phyloP scores from a whole-genome alignment of 352 stramenopile genomes.

The Pythium biforme region DNA sequence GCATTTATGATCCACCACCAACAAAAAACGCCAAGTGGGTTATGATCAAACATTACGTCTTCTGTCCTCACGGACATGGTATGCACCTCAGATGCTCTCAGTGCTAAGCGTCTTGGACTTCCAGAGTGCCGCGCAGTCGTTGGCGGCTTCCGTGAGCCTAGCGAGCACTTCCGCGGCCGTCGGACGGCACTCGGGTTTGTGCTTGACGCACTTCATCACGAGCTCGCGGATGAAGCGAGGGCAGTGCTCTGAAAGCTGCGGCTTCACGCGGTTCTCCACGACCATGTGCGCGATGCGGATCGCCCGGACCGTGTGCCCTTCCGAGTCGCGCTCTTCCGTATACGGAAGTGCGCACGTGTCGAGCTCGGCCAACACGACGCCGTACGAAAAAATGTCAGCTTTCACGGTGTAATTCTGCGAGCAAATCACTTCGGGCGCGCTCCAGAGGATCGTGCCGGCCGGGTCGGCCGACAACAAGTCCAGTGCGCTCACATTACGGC shows the following conservation, averaged over 20 bases:
- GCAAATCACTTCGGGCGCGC: slow-evolving; percentile 47
- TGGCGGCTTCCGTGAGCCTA: slow-evolving; percentile 21
- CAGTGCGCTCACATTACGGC: slow-evolving; percentile 25
- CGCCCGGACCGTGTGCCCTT: slow-evolving; percentile 18
- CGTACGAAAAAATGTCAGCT: slow-evolving; percentile 58
- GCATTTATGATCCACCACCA: background rate
- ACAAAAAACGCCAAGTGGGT: background rate
- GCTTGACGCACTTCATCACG: slow-evolving; percentile 35
- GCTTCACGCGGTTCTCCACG: slow-evolving; percentile 31
- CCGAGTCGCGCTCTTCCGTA: slow-evolving; percentile 18
- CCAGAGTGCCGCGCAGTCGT: slow-evolving; percentile 23
- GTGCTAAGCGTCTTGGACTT: slow-evolving; percentile 1
- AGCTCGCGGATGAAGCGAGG: slow-evolving; percentile 42
- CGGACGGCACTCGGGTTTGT: slow-evolving; percentile 33
- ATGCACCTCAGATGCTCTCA: background rate
- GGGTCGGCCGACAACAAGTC: slow-evolving; percentile 28
- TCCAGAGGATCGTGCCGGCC: slow-evolving; percentile 43
- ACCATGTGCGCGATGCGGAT: slow-evolving; percentile 34
- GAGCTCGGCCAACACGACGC: slow-evolving; percentile 51
- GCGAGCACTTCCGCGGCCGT: slow-evolving; percentile 33
- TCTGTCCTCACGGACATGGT: background rate
- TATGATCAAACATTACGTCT: background rate
- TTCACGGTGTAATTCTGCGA: slow-evolving; percentile 38
- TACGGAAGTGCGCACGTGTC: slow-evolving; percentile 48
- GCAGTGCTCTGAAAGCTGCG: slow-evolving; percentile 32